These are phyloP conservation scores for Botrytis medusae DNA, from an alignment of 2,329 filamentous ascomycete genomes.

Conservation along the genomic window DNA sequence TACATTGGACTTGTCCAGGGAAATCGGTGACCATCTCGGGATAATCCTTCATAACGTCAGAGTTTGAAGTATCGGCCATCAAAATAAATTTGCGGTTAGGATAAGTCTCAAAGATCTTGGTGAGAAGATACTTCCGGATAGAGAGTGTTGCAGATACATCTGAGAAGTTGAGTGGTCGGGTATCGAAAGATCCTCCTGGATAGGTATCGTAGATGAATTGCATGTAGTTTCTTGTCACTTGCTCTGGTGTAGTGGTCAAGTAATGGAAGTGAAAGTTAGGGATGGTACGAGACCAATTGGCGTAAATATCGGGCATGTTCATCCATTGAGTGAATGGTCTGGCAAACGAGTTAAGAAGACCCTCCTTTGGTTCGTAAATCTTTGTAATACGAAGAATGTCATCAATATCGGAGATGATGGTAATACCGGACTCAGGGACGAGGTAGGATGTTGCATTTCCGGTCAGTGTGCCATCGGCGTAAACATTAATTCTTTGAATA, in stretches of 20 bases:
- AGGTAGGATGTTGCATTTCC: slow-evolving; percentile 78
- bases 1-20: slow-evolving; percentile 73
- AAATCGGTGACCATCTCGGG: slow-evolving; percentile 62
- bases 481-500: slow-evolving; percentile 68
- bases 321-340: slow-evolving; percentile 69
- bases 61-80: slow-evolving; percentile 74
- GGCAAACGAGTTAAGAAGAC: slow-evolving; percentile 74
- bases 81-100: slow-evolving; percentile 74
- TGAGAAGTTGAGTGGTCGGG: slow-evolving; percentile 76
- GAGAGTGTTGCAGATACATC: slow-evolving; percentile 69
- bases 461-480: slow-evolving; percentile 60
- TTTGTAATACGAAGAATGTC: slow-evolving; percentile 80
- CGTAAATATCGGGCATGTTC: slow-evolving; percentile 78
- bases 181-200: slow-evolving; percentile 69
- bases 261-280: slow-evolving; percentile 77
- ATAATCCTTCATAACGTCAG: slow-evolving; percentile 70
- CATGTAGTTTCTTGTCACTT: slow-evolving; percentile 77
- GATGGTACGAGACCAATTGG: slow-evolving; percentile 68
- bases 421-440: slow-evolving; percentile 68
- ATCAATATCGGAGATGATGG: slow-evolving; percentile 75
- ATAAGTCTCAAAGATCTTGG: slow-evolving; percentile 73
- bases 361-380: slow-evolving; percentile 74
- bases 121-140: slow-evolving; percentile 68
- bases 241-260: slow-evolving; percentile 76
- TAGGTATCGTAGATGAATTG: slow-evolving; percentile 77